Evolutionary conservation across 306 rosid genomes (phyloP), one percentile per base, ranked within the genome.

Genomic region (Malus fusca): DNA sequence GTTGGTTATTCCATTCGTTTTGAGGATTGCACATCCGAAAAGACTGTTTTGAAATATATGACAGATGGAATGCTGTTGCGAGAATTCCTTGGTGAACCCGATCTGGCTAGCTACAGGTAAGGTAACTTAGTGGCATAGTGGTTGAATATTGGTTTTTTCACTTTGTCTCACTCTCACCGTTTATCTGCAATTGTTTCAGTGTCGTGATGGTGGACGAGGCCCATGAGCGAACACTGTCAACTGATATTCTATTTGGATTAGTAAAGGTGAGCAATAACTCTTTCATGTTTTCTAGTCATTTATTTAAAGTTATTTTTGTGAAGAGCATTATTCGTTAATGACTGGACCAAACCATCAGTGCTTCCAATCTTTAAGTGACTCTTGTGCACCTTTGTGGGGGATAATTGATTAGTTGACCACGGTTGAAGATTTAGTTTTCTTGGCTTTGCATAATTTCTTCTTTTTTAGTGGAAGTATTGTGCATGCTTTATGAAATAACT

Each of bases 141-240:
- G 58, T 84, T 69, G 17, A 13, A 65, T 53, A 62, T 75, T 87
- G 51, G 55, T 75, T 77, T 26, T 53, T 17, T 48, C 75, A 17
- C 4, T 3, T 19, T 71, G 46, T 26, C 26, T 25, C 26, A 25
- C 26, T 25, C 67, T 87, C 69, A 73, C 87, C 78, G 61, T 61
- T 26, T 76, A 52, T 79, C 61, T 77, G 64, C 64, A 73, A 82
- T 64, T 75, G 28, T 78, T 79, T 80, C 82, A 95, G 99, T 88
- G 97, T 95, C 81, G 90, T 92, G 80, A 95, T 95, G 99, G 97
- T 95, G 90, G 99, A 95, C 75, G 99, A 95, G 93, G 99, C 97
- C 85, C 99, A 95, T 70, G 99, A 95, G 86, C 89, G 99, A 71
- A 95, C 99, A 75, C 96, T 95, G 67, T 95, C 99, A 72, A 95